Evolutionary conservation across 192 early-diverging fungal genomes (phyloP).

Genomic region (Coemansia sp.): DNA sequence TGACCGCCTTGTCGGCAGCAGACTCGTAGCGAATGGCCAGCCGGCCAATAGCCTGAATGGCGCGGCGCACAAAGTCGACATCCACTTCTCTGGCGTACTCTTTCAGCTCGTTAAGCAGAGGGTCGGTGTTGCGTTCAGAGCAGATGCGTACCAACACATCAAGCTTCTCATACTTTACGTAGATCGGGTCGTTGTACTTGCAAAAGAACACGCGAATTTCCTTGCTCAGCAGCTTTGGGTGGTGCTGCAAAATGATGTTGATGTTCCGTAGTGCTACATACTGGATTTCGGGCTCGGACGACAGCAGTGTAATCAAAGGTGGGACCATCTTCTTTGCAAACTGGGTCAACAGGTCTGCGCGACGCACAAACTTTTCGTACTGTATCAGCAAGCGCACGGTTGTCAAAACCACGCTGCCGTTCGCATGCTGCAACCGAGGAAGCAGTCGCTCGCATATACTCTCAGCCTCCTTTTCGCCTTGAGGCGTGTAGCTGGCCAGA

Average conservation of each 20-base stretch:
- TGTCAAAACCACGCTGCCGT: conserved; percentile 90
- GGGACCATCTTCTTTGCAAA: conserved; percentile 90
- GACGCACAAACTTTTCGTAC: conserved; percentile 56
- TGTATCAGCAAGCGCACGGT: conserved; percentile 68
- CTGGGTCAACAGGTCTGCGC: conserved; percentile 66
- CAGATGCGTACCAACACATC: conserved; percentile 89
- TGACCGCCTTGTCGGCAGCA: conserved; percentile 80
- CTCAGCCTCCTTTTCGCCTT: conserved; percentile 76
- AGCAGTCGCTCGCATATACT: conserved; percentile 86
- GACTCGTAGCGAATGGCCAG: conserved; percentile 89
- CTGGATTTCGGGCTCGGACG: conserved; percentile 89
- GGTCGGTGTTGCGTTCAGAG: conserved; percentile 82
- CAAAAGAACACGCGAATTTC: conserved; percentile 97
- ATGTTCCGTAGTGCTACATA: conserved; percentile 97
- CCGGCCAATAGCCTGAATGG: conserved; percentile 84
- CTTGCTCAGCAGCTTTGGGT: conserved; percentile 78
- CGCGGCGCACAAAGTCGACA: conserved; percentile 90
- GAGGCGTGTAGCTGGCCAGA: conserved; percentile 70
- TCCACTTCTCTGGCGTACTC: conserved; percentile 98
- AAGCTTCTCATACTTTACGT: conserved; percentile 94
- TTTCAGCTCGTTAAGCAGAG: conserved; percentile 87
- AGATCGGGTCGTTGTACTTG: conserved; percentile 97
- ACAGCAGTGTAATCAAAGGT: conserved; percentile 88
- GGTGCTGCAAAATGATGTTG: conserved; percentile 88
- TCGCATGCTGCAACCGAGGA: conserved; percentile 92